Evolutionary conservation across 169 alveolate species (phyloP).

Genomic region (Plasmodium billcollinsi): DNA sequence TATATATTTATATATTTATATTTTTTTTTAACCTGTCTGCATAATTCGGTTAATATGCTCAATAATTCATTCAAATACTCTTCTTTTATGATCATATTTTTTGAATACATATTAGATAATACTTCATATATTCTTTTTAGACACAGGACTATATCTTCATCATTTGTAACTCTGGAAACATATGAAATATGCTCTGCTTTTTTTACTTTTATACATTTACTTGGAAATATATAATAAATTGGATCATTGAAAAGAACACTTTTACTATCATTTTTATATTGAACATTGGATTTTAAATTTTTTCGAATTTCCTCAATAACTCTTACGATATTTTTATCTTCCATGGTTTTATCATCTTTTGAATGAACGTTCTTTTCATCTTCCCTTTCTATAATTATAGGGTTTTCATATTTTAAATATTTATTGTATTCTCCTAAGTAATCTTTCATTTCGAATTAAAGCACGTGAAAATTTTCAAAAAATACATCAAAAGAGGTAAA

Average conservation of each 20-base stretch:
- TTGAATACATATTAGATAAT: conserved; percentile 23
- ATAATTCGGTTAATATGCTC: conserved; percentile 49
- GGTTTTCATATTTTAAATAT: conserved; percentile 44
- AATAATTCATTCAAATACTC: conserved; percentile 33
- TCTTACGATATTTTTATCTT: conserved; percentile 63
- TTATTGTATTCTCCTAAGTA: conserved; percentile 18
- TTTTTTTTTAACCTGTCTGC: conserved; percentile 74
- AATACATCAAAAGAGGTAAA: neutral
- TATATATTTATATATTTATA: too few relatives aligned
- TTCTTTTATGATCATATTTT: conserved; percentile 34
- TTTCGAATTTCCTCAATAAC: conserved; percentile 60
- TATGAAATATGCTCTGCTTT: conserved; percentile 43
- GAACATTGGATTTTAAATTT: conserved; percentile 35
- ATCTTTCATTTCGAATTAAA: conserved; percentile 33
- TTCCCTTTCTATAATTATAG: conserved; percentile 37
- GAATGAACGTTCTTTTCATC: conserved; percentile 12
- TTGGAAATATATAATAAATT: conserved; percentile 49
- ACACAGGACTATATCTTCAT: conserved; percentile 49
- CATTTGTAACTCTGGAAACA: conserved; percentile 56
- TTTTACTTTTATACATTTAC: conserved; percentile 28
- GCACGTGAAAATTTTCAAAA: neutral
- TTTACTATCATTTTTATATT: conserved; percentile 59
- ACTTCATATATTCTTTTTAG: conserved; percentile 50
- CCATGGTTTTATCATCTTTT: conserved; percentile 40
- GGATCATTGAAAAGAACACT: conserved; percentile 57